phyloP scores from a whole-genome alignment of 352 stramenopile species.

The Phytophthora pseudosyringae region DNA sequence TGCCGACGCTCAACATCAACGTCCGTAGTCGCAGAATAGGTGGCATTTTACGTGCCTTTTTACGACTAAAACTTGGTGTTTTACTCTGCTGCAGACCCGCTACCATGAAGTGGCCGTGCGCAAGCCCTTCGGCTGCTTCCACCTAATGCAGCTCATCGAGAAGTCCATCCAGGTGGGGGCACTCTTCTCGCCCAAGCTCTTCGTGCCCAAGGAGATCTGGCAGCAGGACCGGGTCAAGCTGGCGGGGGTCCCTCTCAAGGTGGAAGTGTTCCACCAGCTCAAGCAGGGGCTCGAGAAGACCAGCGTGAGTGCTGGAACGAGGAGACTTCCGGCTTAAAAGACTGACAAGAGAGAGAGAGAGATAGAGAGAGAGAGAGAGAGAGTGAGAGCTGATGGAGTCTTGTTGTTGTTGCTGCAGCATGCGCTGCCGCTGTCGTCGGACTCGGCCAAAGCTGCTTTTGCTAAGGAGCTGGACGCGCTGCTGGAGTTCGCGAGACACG shows the following conservation, averaged over 20 bases:
- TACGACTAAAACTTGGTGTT: slow-evolving; percentile 1
- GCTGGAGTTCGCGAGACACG: slow-evolving; percentile 49
- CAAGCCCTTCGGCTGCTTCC: slow-evolving; percentile 73
- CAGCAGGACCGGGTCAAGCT: slow-evolving; percentile 75
- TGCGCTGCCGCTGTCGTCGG: slow-evolving; percentile 54
- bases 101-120: slow-evolving; percentile 64
- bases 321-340: background rate
- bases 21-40: slow-evolving; percentile 26
- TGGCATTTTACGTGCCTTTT: background rate
- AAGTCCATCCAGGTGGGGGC: slow-evolving; percentile 80
- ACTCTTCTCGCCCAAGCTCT: slow-evolving; percentile 76
- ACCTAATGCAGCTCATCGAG: slow-evolving; percentile 84
- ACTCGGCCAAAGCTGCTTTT: slow-evolving; percentile 56
- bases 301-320: slow-evolving; percentile 42
- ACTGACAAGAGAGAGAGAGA: background rate
- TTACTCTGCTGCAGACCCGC: slow-evolving; percentile 39
- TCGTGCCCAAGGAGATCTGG: slow-evolving; percentile 84
- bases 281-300: slow-evolving; percentile 76
- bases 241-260: slow-evolving; percentile 61
- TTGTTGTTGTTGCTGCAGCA: slow-evolving; percentile 39
- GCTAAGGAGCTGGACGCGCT: slow-evolving; percentile 61
- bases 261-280: slow-evolving; percentile 68
- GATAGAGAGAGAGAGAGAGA: background rate
- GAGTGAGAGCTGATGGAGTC: background rate
- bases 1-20: slow-evolving; percentile 67